Evolutionary conservation across 306 rosid genomes (phyloP).

Genomic region (Citrullus amarus): DNA sequence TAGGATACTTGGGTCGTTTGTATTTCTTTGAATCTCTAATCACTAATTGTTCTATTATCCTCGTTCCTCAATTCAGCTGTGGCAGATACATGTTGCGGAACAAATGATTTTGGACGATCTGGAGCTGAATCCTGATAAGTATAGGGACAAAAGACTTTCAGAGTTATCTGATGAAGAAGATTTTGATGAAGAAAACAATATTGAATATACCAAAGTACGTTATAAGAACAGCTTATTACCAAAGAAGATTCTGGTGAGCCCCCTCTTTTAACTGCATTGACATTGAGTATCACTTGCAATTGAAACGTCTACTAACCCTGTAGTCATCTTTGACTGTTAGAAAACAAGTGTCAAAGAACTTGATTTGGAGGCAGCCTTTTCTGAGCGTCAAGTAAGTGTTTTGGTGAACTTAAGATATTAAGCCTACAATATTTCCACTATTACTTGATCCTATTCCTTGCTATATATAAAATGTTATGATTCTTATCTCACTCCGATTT

Average conservation of each 20-base stretch:
- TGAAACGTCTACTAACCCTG: constrained; percentile 17
- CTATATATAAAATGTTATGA: not conserved
- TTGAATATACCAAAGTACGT: constrained; percentile 46
- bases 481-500: not conserved
- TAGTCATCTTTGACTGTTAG: constrained; percentile 30
- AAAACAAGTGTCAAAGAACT: constrained; percentile 89
- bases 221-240: constrained; percentile 59
- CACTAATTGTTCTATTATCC: not conserved
- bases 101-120: constrained; percentile 78
- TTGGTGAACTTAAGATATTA: constrained; percentile 9
- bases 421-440: not conserved
- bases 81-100: constrained; percentile 92
- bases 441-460: not conserved
- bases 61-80: constrained; percentile 47
- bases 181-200: constrained; percentile 63
- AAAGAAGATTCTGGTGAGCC: constrained; percentile 60
- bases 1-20: not conserved
- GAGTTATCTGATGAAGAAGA: constrained; percentile 65
- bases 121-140: constrained; percentile 71
- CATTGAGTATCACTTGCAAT: constrained; percentile 10
- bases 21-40: not conserved
- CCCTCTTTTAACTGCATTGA: not conserved
- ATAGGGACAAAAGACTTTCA: constrained; percentile 52
- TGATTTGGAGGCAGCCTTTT: constrained; percentile 72
- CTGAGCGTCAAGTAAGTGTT: constrained; percentile 73